phyloP scores from a whole-genome alignment of 495 filamentous ascomycete genomes.

The Aspergillus bridgeri region DNA sequence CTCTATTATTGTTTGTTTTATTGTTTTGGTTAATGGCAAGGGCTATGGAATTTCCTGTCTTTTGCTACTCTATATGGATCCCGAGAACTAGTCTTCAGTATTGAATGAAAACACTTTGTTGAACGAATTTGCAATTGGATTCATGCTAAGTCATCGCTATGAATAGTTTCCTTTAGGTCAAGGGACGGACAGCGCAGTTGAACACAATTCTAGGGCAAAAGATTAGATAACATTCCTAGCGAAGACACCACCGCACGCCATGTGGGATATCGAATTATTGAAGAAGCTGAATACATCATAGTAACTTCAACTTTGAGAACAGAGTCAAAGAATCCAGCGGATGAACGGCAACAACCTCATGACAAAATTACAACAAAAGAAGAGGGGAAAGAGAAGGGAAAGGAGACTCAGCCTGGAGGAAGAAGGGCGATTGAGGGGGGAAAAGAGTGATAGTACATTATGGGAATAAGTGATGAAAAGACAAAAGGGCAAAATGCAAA shows the following conservation, averaged over 20 bases:
- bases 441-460: neutral
- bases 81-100: too few species aligned
- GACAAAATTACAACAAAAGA: neutral
- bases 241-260: neutral
- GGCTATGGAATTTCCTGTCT: too few species aligned
- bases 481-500: conserved; percentile 3
- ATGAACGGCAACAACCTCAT: neutral
- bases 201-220: neutral
- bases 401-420: neutral
- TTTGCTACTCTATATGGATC: too few species aligned
- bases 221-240: neutral
- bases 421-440: neutral
- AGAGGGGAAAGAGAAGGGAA: neutral
- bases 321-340: neutral
- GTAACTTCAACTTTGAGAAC: neutral
- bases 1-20: neutral
- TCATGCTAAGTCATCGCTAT: neutral
- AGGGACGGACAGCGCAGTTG: neutral
- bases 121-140: neutral
- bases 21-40: too few species aligned
- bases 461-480: conserved; percentile 4
- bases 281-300: neutral
- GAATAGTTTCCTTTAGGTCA: too few species aligned
- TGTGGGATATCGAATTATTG: neutral
- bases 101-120: too few species aligned